Evolutionary conservation across 2,329 filamentous ascomycete species (phyloP), one percentile per base, ranked within the genome.

Genomic region (Penicillium oxalicum): DNA sequence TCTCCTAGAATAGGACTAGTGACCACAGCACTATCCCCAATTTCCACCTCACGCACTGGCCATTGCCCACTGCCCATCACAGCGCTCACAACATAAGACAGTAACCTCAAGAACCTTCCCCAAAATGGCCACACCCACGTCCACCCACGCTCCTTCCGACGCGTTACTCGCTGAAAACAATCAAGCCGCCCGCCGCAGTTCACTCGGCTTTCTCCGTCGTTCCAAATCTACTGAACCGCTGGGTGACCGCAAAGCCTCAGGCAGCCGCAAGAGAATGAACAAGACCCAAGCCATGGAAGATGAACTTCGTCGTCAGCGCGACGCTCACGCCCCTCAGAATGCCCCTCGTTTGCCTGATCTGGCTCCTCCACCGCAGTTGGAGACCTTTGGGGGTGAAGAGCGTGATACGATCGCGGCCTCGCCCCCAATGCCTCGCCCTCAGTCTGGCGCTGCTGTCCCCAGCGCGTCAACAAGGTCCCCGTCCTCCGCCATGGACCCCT

Each of bases 221-320:
- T 79, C 79, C 65, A 87, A 86, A 65, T 86, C 83, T 49, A 79
- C 78, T 51, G 83, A 87, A 52, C 68, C 64, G 56, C 66, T 86
- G 49, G 77, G 76, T 58, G 80, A 80, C 59, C 74, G 73, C 55
- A 75, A 74, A 67, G 40, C 60, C 12, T 69, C 65, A 18, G 58
- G 59, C 43, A 58, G 59, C 38, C 66, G 61, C 60, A 71, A 66
- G 54, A 71, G 64, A 57, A 66, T 66, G 59, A 56, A 62, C 44
- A 70, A 69, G 47, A 56, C 66, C 13, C 66, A 70, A 52, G 57
- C 62, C 34, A 66, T 63, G 60, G 70, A 79, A 60, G 79, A 82
- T 59, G 74, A 76, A 44, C 62, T 77, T 52, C 74, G 77, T 60
- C 76, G 74, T 58, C 76, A 80, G 64, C 76, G 77, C 43, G 79